Base-by-base conservation (phyloP, 345 rosid species). In the Aquilaria malaccensis region DNA sequence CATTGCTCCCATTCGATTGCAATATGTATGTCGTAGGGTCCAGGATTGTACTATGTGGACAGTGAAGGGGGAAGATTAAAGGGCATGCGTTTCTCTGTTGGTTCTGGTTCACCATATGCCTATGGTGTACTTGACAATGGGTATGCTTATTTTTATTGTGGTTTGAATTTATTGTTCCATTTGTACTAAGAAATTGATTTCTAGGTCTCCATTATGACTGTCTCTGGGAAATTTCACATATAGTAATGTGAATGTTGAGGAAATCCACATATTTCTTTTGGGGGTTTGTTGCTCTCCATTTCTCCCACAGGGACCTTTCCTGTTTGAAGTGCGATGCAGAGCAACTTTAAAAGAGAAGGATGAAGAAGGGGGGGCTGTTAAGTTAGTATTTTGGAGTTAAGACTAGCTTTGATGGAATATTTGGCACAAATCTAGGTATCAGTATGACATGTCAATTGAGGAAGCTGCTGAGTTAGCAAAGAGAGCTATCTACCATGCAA, bases 81-180 rank as follows among this genome's bases (percentile, higher is more conserved):
- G 70, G 98, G 99, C 73, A 81, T 78, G 56, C 81, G 92, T 49
- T 95, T 95, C 70, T 95, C 99, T n/a, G 99, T 91, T 51, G 99
- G 98, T 64, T 95, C 99, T 58, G 99, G 99, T 71, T 95, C 99
- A 45, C 99, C 99, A 13, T 95, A 95, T 69, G 99, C 98, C 33
- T 95, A 95, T 58, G 99, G 99, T 41, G 96, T 95, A 22, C 79
- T 95, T 9, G 99, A 95, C 65, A 86, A 82, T 67, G 98, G 98
- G 99, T 95, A 83, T 66, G 70, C 15, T 11, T 43, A 50, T 64
- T 54, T 53, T 14, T 13, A 9, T 9, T 11, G 22, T 30, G 15
- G 11, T 57, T 41, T 45, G 13, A 0, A 13, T 15, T 7, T 9
- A 2, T 52, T 53, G 58, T 45, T 43, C 29, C 41, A 45, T 43